Evolutionary conservation across 495 filamentous ascomycete genomes (phyloP), one percentile per base, ranked within the genome.

Genomic region (Penicillium steckii): DNA sequence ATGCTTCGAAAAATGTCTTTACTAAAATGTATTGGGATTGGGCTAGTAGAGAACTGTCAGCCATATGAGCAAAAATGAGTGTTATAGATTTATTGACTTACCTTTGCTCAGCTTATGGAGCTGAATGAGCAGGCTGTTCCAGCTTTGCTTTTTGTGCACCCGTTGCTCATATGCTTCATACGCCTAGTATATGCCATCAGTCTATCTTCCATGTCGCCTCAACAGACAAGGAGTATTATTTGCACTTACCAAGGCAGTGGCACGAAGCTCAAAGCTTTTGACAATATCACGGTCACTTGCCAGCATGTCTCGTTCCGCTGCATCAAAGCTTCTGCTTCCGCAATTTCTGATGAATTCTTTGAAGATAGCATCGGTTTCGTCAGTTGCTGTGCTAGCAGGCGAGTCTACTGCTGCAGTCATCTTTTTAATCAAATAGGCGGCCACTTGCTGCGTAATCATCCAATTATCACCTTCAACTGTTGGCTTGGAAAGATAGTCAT

Each of bases 391-490:
- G 10, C 24, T 51, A 21, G 50, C 22, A 1, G 54, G 51, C 5
- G 62, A 58, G 26, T 60, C 22, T 8, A 68, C 66, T 0, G 69
- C 72, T 25, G 55, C 41, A 23, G 64, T 55, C 73, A 80, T 78
- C 25, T 72, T 72, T 53, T 79, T 78, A 37, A 79, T 76, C 26
- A 80, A 46, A 52, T 75, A 77, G 6, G 66, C 66, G 3, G 75
- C 71, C 6, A 73, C 69, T 59, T 79, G 77, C 48, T 78, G 73
- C 3, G 72, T 76, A 26, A 80, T 77, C 75, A 80, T 78, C 74
- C 75, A 79, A 37, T 80, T 79, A 54, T 80, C 77, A 17, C 77
- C 77, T 52, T 80, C 76, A 15, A 79, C 75, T 1, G 76, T 80
- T 1, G 72, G 72, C 57, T 79, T 78, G 8, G 72, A 74, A 3